These are phyloP conservation scores for Microstegium vimineum DNA, from an alignment of 176 grass and related monocot species.

Conservation along the genomic window DNA sequence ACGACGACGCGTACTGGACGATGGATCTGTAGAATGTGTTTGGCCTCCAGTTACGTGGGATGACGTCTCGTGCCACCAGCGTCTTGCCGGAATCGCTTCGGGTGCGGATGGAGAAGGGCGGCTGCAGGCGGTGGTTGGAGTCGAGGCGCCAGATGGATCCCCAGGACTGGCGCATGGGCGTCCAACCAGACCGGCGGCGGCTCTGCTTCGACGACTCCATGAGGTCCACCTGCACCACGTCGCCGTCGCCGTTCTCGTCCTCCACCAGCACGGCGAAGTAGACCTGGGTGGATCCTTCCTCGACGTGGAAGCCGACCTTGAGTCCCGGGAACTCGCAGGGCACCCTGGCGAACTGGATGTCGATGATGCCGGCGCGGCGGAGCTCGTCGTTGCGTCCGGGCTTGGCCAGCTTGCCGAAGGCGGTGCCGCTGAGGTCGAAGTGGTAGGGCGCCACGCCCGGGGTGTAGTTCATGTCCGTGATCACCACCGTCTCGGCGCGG, in stretches of 20 bases:
- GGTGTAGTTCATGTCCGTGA: conserved; percentile 68
- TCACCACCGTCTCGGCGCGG: conserved; percentile 46
- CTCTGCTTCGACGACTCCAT: conserved; percentile 13
- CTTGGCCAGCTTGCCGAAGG: conserved; percentile 67
- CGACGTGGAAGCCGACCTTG: conserved; percentile 70
- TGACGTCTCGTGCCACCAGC: conserved; percentile 54
- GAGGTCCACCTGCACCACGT: conserved; percentile 61
- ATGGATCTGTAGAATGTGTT: conserved; percentile 64
- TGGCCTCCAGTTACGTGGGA: conserved; percentile 56
- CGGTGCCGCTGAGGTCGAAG: conserved; percentile 75
- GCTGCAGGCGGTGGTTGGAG: conserved; percentile 41
- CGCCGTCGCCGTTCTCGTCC: conserved; percentile 80
- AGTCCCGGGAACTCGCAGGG: conserved; percentile 69
- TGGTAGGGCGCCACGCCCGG: conserved; percentile 44
- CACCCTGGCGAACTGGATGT: conserved; percentile 56
- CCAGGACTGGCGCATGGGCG: conserved; percentile 57
- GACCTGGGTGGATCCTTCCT: conserved; percentile 57
- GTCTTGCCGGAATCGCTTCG: conserved; percentile 66
- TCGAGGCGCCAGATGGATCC: conserved; percentile 68
- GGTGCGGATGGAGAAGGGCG: conserved; percentile 64
- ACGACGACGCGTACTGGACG: conserved; percentile 70
- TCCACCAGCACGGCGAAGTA: conserved; percentile 67
- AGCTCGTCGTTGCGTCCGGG: conserved; percentile 57
- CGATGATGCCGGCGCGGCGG: conserved; percentile 58
- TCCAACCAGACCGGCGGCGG: conserved; percentile 27